Conservation (phyloP, 768 basidiomycete genomes). For the Lactarius hengduanensis region DNA sequence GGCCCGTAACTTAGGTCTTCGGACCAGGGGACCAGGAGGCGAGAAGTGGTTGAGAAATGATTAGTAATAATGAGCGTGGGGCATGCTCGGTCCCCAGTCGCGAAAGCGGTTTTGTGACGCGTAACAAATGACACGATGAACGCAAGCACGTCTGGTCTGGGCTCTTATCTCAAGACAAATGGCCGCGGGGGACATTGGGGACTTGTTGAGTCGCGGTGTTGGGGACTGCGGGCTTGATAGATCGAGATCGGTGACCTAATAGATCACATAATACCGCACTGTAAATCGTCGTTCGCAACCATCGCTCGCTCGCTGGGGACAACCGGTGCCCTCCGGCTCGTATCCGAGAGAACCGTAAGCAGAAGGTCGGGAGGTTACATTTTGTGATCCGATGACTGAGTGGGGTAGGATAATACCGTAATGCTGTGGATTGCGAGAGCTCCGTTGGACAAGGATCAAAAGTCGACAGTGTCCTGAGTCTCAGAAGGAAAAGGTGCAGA, state of each 20-base stretch:
- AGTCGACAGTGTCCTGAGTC: background rate
- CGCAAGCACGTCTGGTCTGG: background rate
- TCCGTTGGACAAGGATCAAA: constrained; percentile 18
- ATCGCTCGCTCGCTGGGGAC: background rate
- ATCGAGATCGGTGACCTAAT: background rate
- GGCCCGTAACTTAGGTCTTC: background rate
- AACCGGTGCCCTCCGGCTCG: background rate
- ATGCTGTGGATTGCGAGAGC: background rate
- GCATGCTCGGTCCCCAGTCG: background rate
- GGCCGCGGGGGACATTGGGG: constrained; percentile 2
- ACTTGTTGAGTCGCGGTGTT: background rate
- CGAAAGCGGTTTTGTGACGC: background rate
- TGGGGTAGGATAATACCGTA: background rate
- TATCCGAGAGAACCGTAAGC: constrained; percentile 1
- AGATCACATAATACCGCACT: background rate
- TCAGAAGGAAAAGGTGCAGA: no score
- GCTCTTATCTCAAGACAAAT: background rate
- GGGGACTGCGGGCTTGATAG: background rate
- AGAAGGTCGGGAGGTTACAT: background rate
- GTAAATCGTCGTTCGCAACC: background rate
- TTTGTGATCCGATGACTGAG: background rate
- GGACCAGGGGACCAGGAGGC: background rate
- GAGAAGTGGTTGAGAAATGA: background rate
- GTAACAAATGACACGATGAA: background rate
- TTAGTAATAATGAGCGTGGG: background rate